Evolutionary conservation across 202 grass and related monocot genomes (phyloP).

Genomic region (Panicum hallii): DNA sequence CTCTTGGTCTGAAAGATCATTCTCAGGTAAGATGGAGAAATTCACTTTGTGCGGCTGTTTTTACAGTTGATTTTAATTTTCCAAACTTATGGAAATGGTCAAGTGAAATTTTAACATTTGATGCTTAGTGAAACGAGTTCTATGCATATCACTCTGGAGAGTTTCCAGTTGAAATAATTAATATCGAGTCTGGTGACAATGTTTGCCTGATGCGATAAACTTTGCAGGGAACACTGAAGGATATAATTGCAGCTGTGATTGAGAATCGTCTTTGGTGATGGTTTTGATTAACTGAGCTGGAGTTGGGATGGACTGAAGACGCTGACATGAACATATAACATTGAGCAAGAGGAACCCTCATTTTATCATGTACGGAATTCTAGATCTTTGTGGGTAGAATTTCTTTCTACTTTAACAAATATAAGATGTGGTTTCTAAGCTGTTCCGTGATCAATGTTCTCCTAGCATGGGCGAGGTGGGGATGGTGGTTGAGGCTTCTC

Average conservation of each 20-base stretch:
- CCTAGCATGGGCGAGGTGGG: not conserved
- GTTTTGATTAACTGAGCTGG: not conserved
- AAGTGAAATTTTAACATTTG: not conserved
- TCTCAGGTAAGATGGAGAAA: constrained; percentile 67
- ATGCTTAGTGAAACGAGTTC: not conserved
- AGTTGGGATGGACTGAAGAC: not conserved
- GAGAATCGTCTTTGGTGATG: constrained; percentile 83
- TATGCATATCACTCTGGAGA: constrained; percentile 11
- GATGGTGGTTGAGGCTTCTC: constrained; percentile 1
- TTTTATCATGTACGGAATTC: constrained; percentile 1
- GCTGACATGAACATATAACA: constrained; percentile 1
- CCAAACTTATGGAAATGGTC: not conserved
- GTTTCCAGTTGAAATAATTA: not conserved
- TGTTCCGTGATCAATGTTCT: not conserved
- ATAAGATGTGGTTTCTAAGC: constrained; percentile 22
- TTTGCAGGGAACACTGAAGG: constrained; percentile 78
- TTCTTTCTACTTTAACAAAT: not conserved
- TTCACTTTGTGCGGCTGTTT: not conserved
- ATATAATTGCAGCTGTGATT: constrained; percentile 66
- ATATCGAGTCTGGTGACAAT: not conserved
- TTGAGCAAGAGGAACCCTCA: not conserved
- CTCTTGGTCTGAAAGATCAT: constrained; percentile 96
- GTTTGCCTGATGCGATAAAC: constrained; percentile 25
- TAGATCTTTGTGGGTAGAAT: not conserved
- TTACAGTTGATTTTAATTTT: constrained; percentile 7